phyloP scores from a whole-genome alignment of 1,284 basidiomycete genomes.

The Ganoderma resinaceum region DNA sequence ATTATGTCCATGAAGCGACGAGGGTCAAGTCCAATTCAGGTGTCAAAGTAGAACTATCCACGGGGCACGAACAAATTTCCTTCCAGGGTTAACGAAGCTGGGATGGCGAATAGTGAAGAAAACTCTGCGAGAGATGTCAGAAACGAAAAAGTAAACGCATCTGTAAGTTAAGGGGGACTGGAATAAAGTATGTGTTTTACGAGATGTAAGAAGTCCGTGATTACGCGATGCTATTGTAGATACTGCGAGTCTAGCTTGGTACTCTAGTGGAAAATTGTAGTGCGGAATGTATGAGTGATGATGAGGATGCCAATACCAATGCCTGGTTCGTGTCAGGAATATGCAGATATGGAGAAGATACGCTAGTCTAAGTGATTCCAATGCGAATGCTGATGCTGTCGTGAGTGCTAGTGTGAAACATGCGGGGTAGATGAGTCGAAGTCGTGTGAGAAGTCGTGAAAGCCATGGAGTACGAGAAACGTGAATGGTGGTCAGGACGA shows the following conservation, averaged over 20 bases:
- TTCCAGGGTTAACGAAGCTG: background rate
- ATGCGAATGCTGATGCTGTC: constrained; percentile 11
- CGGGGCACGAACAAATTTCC: background rate
- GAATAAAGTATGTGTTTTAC: background rate
- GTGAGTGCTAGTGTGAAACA: constrained; percentile 11
- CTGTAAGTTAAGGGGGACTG: background rate
- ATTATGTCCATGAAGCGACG: no score
- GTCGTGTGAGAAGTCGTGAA: constrained; percentile 1
- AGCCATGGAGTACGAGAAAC: background rate
- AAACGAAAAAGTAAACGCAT: background rate
- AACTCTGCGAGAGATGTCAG: background rate
- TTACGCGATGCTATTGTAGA: background rate
- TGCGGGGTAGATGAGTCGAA: constrained; percentile 1
- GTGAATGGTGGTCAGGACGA: background rate
- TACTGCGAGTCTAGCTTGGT: background rate
- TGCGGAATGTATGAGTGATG: background rate
- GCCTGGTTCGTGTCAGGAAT: background rate
- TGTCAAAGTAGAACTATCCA: background rate
- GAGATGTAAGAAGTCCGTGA: background rate
- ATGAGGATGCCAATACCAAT: constrained; percentile 5
- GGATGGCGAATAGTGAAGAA: background rate
- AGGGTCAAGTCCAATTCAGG: background rate
- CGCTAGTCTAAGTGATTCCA: constrained; percentile 9
- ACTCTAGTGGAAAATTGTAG: background rate
- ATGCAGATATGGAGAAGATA: background rate